Base-by-base conservation (phyloP, 148 eudicot genomes). In the Amaranthus hypochondriacus region DNA sequence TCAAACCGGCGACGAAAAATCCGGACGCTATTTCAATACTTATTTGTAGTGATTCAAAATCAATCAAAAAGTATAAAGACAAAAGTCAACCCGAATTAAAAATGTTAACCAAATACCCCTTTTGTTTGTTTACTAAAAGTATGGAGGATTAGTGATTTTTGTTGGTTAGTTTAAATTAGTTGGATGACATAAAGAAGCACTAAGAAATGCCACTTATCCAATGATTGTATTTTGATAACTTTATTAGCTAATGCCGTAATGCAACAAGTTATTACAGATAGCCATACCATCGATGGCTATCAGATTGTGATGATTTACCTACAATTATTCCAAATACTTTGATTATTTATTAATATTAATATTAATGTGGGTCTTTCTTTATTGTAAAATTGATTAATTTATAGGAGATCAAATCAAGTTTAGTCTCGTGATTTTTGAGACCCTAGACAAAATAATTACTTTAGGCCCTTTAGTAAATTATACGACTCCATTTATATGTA, bases 141-240 rank as follows among this genome's bases (percentile, higher is more conserved):
- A 28, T 28, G 39, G 39, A 28, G 5, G 11, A 65, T 65, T 47
- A 46, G 28, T 14, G 28, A 14, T 66, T 46, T 48, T 66, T 72
- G 49, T 28, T 6, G 13, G 51, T 50, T 51, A 53, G 18, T 55
- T 70, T 48, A 46, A 18, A 15, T 49, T 56, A 56, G 70, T 77
- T 48, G 80, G 80, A 56, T 65, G 80, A 71, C 75, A 67, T 78
- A 18, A 68, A 53, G 4, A 47, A 46, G 77, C 73, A 73, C 76
- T 61, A 78, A 15, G 46, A 66, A 73, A 51, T 46, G 28, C 28
- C 39, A 57, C 68, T 71, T 47, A 9, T 39, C 63, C 68, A 67
- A 52, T 68, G 18, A 73, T 78, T 66, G 44, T 63, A 44, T 5
- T 28, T 68, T 15, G 48, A 21, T 62, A 56, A 51, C 73, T 72